Evolutionary conservation across 1,284 basidiomycete genomes (phyloP).

Genomic region (Phellopilus nigrolimitatus): DNA sequence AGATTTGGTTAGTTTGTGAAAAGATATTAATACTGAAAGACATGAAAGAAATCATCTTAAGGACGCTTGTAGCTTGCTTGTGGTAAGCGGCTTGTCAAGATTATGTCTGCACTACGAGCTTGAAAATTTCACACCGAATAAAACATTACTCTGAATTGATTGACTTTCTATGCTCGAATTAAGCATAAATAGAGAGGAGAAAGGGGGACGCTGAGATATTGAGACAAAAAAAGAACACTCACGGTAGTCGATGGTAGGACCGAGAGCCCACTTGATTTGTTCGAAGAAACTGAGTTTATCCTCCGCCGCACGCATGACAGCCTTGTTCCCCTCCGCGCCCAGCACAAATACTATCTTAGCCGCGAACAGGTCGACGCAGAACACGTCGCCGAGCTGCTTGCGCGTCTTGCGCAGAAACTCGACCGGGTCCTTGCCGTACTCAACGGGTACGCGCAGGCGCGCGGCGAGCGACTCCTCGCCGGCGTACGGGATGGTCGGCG

Average conservation of each 20-base stretch:
- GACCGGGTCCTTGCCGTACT: constrained; percentile 17
- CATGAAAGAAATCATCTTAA: no score
- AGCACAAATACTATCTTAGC: constrained; percentile 15
- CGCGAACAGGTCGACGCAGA: constrained; percentile 17
- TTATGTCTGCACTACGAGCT: no score
- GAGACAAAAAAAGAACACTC: no score
- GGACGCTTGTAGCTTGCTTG: no score
- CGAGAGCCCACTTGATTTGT: constrained; percentile 11
- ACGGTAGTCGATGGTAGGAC: constrained; percentile 2
- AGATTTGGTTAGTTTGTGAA: no score
- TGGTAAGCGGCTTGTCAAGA: no score
- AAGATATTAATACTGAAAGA: no score
- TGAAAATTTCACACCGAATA: no score
- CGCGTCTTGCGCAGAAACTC: constrained; percentile 12
- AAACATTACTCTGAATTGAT: no score
- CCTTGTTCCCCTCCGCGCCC: constrained; percentile 14
- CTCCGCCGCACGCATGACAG: constrained; percentile 12
- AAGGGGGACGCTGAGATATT: no score
- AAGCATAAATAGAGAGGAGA: no score
- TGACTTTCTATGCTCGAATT: no score
- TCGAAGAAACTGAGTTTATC: constrained; percentile 16
- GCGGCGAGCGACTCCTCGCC: constrained; percentile 7
- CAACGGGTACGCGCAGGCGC: constrained; percentile 14
- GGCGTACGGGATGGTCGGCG: constrained; percentile 15
- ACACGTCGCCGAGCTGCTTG: constrained; percentile 18